phyloP scores from a whole-genome alignment of 179 eudicot genomes.

The Silene noctiflora region DNA sequence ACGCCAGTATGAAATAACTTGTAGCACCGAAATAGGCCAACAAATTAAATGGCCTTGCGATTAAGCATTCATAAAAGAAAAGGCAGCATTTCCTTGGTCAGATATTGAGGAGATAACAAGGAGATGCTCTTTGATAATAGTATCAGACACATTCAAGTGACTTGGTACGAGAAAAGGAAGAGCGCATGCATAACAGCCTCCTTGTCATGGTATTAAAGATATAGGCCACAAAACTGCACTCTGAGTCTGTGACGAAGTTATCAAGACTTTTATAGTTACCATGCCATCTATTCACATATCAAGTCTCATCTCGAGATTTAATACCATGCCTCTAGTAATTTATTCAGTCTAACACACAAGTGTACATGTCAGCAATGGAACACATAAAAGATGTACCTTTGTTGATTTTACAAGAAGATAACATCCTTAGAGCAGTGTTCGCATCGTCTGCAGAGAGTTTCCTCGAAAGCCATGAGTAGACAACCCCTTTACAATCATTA shows the following conservation, averaged over 20 bases:
- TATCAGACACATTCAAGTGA: neutral
- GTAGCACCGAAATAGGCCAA: too few species aligned
- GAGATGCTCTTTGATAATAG: neutral
- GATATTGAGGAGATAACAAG: too few species aligned
- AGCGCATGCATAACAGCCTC: neutral
- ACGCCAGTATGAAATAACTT: too few species aligned
- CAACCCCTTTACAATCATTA: constrained; percentile 87
- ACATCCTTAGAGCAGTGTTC: constrained; percentile 61
- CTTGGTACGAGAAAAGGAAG: too few species aligned
- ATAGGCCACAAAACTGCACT: neutral
- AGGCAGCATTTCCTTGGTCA: too few species aligned
- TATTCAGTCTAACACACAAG: neutral
- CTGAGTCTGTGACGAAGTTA: neutral
- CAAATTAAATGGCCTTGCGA: too few species aligned
- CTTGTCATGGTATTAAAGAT: neutral
- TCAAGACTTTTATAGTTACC: neutral
- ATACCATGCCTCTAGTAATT: neutral
- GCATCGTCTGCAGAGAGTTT: constrained; percentile 75
- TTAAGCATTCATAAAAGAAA: too few species aligned
- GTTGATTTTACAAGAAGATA: constrained; percentile 87
- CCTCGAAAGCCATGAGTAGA: constrained; percentile 80
- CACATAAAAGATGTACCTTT: constrained; percentile 53
- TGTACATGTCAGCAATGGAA: constrained; percentile 11
- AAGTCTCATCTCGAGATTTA: neutral
- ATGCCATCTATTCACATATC: neutral